Conservation (phyloP, 257 asterid species). For the Rehmannia glutinosa region DNA sequence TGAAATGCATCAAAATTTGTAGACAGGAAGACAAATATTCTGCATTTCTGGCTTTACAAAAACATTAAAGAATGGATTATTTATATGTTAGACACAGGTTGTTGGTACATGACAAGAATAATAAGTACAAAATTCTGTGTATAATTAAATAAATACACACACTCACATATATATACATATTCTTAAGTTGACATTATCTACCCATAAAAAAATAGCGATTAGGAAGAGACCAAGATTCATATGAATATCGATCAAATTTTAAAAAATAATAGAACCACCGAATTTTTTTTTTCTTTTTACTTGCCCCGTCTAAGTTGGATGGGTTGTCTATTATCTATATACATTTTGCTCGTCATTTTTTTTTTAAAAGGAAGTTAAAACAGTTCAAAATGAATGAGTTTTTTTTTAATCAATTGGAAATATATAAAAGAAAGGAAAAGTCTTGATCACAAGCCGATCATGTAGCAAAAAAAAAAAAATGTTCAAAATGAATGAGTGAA, state of each 20-base stretch:
- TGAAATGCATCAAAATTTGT: slow-evolving; percentile 10
- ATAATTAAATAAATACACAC: neutral
- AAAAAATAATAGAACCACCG: slow-evolving; percentile 10
- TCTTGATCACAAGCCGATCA: no score
- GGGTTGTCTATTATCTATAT: neutral
- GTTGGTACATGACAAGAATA: slow-evolving; percentile 21
- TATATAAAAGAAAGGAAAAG: no score
- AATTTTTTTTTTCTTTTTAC: no score
- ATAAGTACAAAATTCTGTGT: neutral
- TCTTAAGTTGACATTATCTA: neutral
- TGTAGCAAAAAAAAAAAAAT: no score
- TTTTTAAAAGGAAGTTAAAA: no score
- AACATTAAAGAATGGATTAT: neutral
- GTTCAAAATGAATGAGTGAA: no score
- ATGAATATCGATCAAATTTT: neutral
- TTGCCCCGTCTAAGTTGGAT: neutral
- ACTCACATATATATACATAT: neutral
- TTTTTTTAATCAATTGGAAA: no score
- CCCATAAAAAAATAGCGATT: neutral
- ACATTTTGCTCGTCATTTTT: no score
- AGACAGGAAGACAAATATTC: slow-evolving; percentile 29
- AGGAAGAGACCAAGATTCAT: neutral
- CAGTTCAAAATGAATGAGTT: no score
- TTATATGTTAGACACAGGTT: slow-evolving; percentile 8
- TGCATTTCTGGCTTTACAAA: neutral